Percentiles rank a stretch among this genome's conserved stretches.
phyloP scores from a whole-genome alignment of 495 filamentous ascomycete species.

The Annulohypoxylon moriforme region DNA sequence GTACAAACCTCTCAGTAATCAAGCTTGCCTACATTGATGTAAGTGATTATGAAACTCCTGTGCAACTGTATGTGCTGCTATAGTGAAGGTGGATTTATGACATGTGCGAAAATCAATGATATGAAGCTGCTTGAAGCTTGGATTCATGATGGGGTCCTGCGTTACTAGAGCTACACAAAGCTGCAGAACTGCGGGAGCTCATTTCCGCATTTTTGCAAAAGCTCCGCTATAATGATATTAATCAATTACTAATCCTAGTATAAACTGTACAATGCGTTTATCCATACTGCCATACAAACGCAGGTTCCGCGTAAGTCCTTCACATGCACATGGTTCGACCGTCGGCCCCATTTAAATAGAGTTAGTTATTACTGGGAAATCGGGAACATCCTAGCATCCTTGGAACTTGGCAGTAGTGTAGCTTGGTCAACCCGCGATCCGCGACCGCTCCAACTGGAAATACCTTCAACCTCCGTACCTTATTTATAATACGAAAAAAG shows the following conservation, averaged over 20 bases:
- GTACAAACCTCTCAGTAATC: not conserved
- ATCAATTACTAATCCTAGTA: not conserved
- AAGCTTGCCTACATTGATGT: not conserved
- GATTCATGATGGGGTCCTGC: not conserved
- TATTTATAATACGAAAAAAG: constrained; percentile 11
- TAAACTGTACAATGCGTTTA: not conserved
- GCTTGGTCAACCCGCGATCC: constrained; percentile 22
- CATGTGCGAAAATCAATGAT: not conserved
- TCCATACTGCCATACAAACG: not conserved
- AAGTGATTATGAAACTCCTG: not conserved
- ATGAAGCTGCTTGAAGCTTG: not conserved
- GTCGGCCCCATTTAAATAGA: constrained; percentile 19
- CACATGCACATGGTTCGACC: constrained; percentile 25
- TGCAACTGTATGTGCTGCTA: not conserved
- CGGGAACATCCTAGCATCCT: constrained; percentile 29
- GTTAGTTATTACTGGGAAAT: constrained; percentile 15
- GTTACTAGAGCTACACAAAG: not conserved
- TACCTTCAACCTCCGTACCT: not conserved
- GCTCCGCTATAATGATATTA: constrained; percentile 3
- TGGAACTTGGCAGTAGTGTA: not conserved
- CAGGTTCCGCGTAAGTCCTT: constrained; percentile 5
- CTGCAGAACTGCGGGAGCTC: not conserved
- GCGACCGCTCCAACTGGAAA: constrained; percentile 36
- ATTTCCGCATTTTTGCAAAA: not conserved
- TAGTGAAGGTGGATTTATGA: not conserved